Evolutionary conservation across 1,139 yeast species (phyloP).

Genomic region (Geotrichum carabidarum): DNA sequence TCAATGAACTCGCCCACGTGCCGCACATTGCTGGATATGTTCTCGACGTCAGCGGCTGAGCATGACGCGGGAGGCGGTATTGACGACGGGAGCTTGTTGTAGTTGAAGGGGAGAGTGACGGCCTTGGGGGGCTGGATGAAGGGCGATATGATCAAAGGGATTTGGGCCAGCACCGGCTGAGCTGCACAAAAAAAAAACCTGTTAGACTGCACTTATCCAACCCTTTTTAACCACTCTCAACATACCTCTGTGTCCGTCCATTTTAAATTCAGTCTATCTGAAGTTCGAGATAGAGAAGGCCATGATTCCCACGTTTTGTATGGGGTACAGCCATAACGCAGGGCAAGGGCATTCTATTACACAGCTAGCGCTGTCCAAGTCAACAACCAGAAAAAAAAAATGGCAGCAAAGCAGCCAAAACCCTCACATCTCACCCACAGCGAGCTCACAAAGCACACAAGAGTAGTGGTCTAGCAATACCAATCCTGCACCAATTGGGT

Average conservation of each 20-base stretch:
- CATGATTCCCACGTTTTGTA: neutral
- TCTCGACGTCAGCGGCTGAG: constrained; percentile 28
- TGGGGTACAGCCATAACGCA: neutral
- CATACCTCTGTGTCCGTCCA: constrained; percentile 19
- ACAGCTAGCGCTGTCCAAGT: neutral
- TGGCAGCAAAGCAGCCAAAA: constrained; percentile 19
- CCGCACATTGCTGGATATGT: constrained; percentile 28
- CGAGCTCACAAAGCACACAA: neutral
- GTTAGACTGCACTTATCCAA: neutral
- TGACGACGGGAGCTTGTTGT: constrained; percentile 38
- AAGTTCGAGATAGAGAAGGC: no score
- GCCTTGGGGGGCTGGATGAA: constrained; percentile 54
- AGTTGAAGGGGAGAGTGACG: constrained; percentile 50
- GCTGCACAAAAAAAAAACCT: constrained; percentile 35
- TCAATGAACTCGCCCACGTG: constrained; percentile 30
- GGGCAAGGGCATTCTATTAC: constrained; percentile 6
- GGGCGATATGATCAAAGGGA: constrained; percentile 57
- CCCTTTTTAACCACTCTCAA: neutral
- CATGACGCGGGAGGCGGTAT: constrained; percentile 32
- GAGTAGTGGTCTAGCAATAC: no score
- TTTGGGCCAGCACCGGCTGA: constrained; percentile 49
- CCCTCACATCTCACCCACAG: neutral
- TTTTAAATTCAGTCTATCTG: neutral
- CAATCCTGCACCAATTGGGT: neutral
- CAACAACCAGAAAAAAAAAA: constrained; percentile 5